A percentile compares a stretch with the other conserved stretches of the same genome.
Evolutionary conservation across 441 rosid genomes (phyloP).

Genomic region (Eruca vesicaria): DNA sequence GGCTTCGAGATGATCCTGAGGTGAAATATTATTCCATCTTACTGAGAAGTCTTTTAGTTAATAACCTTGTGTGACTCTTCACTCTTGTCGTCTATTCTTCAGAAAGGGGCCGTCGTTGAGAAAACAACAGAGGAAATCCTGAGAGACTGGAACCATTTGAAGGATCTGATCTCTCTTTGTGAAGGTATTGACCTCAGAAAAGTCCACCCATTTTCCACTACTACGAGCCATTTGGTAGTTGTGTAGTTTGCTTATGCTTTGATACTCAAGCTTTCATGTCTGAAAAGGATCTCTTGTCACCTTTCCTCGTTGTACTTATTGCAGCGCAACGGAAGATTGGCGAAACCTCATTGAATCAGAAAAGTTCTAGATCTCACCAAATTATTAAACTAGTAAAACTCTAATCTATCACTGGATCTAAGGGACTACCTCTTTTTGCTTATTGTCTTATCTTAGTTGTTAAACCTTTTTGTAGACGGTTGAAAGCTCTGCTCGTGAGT

Average conservation of each 20-base stretch:
- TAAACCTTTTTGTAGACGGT: constrained; percentile 56
- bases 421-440: constrained; percentile 7
- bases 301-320: constrained; percentile 20
- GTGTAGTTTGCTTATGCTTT: not conserved
- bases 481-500: constrained; percentile 88
- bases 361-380: constrained; percentile 95
- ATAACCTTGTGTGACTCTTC: not conserved
- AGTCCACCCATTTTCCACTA: not conserved
- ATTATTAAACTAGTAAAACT: constrained; percentile 68
- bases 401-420: constrained; percentile 14
- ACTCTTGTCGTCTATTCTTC: constrained; percentile 18
- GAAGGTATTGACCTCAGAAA: constrained; percentile 57
- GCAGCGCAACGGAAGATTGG: constrained; percentile 86
- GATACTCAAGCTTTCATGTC: not conserved
- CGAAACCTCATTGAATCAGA: constrained; percentile 76
- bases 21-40: constrained; percentile 41
- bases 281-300: not conserved
- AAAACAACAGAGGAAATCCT: constrained; percentile 59
- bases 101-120: constrained; percentile 83
- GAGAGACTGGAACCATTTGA: constrained; percentile 63
- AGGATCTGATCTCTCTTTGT: constrained; percentile 63
- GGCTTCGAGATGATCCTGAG: constrained; percentile 91
- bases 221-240: constrained; percentile 14
- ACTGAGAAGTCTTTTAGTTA: constrained; percentile 1
- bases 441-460: not conserved